A percentile compares a stretch with the other conserved stretches of the same genome.
Evolutionary conservation across 129 eudicot genomes (phyloP).

Genomic region (Centella asiatica): DNA sequence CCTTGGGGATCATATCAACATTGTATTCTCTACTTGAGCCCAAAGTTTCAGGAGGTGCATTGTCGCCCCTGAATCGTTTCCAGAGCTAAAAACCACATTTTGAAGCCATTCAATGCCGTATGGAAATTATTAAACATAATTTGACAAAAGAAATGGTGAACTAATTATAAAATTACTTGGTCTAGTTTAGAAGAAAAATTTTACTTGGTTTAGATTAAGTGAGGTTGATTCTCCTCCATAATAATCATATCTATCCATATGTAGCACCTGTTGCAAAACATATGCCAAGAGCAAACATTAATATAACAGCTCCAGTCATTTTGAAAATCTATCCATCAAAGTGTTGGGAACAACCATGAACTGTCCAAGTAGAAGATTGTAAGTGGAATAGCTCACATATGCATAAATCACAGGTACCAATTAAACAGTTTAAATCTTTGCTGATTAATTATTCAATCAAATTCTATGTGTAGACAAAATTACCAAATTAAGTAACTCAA

Average conservation of each 20-base stretch:
- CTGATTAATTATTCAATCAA: too few species aligned
- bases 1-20: constrained; percentile 71
- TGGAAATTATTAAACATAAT: background rate
- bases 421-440: too few species aligned
- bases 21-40: constrained; percentile 56
- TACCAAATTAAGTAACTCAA: too few species aligned
- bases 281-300: background rate
- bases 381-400: too few species aligned
- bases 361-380: too few species aligned
- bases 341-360: background rate
- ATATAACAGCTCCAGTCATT: constrained; percentile 2
- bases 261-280: constrained; percentile 41
- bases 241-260: constrained; percentile 71
- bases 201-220: constrained; percentile 49
- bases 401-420: too few species aligned
- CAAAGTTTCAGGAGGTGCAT: constrained; percentile 42
- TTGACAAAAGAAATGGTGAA: background rate
- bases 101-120: constrained; percentile 9
- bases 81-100: constrained; percentile 34
- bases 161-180: constrained; percentile 29
- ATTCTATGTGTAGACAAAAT: too few species aligned
- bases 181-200: too few species aligned
- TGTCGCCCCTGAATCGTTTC: constrained; percentile 49
- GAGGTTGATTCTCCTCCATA: constrained; percentile 72
- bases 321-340: background rate